Base-by-base conservation (phyloP, 2,329 filamentous ascomycete species). In the Aspergillus uvarum region DNA sequence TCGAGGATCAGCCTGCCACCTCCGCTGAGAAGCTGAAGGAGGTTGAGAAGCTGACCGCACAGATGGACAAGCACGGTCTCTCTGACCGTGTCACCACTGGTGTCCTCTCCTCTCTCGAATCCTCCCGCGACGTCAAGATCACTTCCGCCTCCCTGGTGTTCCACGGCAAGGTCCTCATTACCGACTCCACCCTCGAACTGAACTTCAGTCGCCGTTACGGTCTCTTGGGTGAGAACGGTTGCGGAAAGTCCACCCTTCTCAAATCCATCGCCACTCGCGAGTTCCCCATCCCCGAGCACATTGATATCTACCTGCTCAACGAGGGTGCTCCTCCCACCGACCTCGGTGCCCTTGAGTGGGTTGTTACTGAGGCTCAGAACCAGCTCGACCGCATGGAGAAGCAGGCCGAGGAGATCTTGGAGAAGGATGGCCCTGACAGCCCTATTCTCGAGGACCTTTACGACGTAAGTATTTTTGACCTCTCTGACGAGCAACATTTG, bases 221-320 rank as follows among this genome's bases (percentile, higher is more conserved):
- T 77, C 84, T 99, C 60, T 83, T 99, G 66, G 95, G 95, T 74
- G 95, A 99, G 86, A 99, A 99, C 89, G 95, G 95, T 67, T 99
- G 95, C 80, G 95, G 95, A 78, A 99, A 99, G 85, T 96, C 91
- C 66, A 99, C 95, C n/a, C 81, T 99, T 35, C 86, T 99, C 75
- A 98, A 97, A 83, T 87, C 95, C 68, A 96, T 99, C 76, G 89
- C 90, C 70, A 89, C 88, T 74, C 90, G 95, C 81, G 96, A 99
- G 80, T 99, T 88, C 77, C 96, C 95, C 65, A 91, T 99, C 74
- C 96, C 95, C 62, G 90, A 96, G 29, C 93, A 97, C 79, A 85
- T 99, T 77, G 96, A 99, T 79, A 96, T 99, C 79, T 99, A 99
- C 82, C 88, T 99, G 50, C 84, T 99, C 68, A 99, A 99, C 81